A percentile compares a stretch with the other conserved stretches of the same genome.
These are phyloP conservation scores for Salix koriyanagi DNA, from an alignment of 345 rosid genomes.

Conservation along the genomic window DNA sequence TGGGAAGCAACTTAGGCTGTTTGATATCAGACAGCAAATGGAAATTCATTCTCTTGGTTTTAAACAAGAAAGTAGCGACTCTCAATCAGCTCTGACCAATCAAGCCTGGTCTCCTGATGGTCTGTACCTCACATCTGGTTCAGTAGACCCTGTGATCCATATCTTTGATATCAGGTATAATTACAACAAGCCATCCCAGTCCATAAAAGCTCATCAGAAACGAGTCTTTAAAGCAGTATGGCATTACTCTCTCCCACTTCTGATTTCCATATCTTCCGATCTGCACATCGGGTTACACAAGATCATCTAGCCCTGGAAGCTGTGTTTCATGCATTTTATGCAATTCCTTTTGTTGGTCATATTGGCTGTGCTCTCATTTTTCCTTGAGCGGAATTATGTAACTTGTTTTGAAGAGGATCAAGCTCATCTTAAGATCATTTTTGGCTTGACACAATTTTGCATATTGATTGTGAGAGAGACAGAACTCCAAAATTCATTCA, in stretches of 20 bases:
- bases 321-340: not conserved
- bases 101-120: constrained; percentile 98
- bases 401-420: not conserved
- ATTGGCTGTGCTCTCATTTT: not conserved
- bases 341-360: not conserved
- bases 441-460: not conserved
- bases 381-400: no score
- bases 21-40: constrained; percentile 71
- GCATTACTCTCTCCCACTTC: constrained; percentile 68
- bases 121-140: constrained; percentile 68
- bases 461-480: no score
- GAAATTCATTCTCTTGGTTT: constrained; percentile 86
- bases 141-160: constrained; percentile 89
- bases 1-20: constrained; percentile 72
- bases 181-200: constrained; percentile 70
- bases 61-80: constrained; percentile 93
- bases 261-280: constrained; percentile 86
- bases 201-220: constrained; percentile 78
- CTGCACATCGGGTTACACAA: constrained; percentile 77
- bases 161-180: constrained; percentile 82
- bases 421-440: not conserved
- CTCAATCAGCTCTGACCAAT: constrained; percentile 85
- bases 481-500: not conserved
- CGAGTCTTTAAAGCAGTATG: constrained; percentile 85
- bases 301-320: constrained; percentile 13